Evolutionary conservation across 2,329 filamentous ascomycete genomes (phyloP).

Genomic region (Cryphonectria naterciae): DNA sequence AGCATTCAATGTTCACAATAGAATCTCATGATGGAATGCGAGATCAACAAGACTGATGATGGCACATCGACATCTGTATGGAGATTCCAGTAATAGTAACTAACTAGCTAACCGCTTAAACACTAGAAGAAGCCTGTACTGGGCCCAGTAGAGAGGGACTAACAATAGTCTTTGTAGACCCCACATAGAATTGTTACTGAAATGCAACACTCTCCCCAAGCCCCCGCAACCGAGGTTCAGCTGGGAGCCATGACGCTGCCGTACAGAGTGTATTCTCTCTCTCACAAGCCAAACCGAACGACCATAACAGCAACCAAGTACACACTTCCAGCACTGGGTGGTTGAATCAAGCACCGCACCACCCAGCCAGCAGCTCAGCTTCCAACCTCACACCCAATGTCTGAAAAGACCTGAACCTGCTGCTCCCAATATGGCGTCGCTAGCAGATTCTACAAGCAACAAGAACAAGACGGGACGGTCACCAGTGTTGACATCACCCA

Average conservation of each 20-base stretch:
- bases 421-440: constrained; percentile 25
- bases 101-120: neutral
- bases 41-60: no score
- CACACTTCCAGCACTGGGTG: neutral
- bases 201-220: neutral
- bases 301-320: neutral
- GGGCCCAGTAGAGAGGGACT: neutral
- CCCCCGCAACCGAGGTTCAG: constrained; percentile 7
- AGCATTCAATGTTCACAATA: no score
- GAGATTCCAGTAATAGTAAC: neutral
- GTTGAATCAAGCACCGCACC: neutral
- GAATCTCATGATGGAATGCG: no score
- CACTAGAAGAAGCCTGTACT: neutral
- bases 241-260: neutral
- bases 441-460: constrained; percentile 27
- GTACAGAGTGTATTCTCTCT: neutral
- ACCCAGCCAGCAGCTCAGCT: neutral
- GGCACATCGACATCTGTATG: no score
- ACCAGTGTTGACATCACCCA: constrained; percentile 30
- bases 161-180: neutral
- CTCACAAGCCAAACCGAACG: neutral
- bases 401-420: constrained; percentile 4
- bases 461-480: constrained; percentile 26
- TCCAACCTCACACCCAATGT: constrained; percentile 6
- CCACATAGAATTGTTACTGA: neutral